Evolutionary conservation across 176 grass and related monocot genomes (phyloP).

Genomic region (Aegilops sharonensis): DNA sequence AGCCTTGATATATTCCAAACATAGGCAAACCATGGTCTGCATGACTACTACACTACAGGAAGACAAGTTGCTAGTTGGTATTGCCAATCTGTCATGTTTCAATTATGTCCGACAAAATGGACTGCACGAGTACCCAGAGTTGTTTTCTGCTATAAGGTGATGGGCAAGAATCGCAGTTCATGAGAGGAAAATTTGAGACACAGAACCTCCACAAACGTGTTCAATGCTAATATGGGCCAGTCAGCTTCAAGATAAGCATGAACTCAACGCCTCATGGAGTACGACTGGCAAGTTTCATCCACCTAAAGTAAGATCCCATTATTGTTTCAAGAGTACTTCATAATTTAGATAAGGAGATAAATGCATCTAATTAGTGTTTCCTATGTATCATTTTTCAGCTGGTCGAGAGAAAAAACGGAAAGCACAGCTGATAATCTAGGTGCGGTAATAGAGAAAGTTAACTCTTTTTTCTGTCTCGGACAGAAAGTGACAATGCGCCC

Average conservation of each 20-base stretch:
- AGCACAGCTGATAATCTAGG: background rate
- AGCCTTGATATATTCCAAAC: background rate
- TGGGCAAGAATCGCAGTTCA: background rate
- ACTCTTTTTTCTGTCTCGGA: background rate
- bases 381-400: no score
- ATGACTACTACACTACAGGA: background rate
- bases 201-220: background rate
- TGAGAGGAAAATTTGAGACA: background rate
- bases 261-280: slow-evolving; percentile 6
- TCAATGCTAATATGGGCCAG: background rate
- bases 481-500: background rate
- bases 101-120: slow-evolving; percentile 11
- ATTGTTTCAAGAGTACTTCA: no score
- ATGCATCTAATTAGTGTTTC: no score
- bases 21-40: background rate
- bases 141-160: background rate
- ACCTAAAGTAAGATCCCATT: background rate
- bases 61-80: background rate
- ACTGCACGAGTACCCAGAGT: slow-evolving; percentile 11
- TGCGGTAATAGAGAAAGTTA: background rate
- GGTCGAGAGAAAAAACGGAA: no score
- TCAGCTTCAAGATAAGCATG: slow-evolving; percentile 22
- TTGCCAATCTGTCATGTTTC: background rate
- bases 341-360: no score
- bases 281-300: slow-evolving; percentile 8